Evolutionary conservation across 2,329 filamentous ascomycete species (phyloP), one percentile per base, ranked within the genome.

Genomic region (Dothidotthia symphoricarpi): DNA sequence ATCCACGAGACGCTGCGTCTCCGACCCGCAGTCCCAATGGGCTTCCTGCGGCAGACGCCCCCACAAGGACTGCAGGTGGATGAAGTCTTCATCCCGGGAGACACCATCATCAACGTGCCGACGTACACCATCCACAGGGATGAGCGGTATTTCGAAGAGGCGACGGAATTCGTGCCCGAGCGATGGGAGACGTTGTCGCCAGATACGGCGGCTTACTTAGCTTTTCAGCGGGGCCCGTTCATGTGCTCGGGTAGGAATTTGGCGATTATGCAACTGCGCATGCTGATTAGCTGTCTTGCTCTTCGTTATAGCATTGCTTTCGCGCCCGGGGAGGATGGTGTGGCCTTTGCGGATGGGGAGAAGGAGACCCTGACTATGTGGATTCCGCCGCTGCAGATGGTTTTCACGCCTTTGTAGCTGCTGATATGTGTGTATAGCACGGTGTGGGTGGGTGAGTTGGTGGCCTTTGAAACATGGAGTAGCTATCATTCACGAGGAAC

Each of bases 1-100:
- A 43, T 51, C 30, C 53, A 45, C 19, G 64, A 68, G 40, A 63
- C 57, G 0, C 48, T 66, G 36, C 49, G 69, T 0, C 36, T 71
- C 10, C 60, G 69, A 16, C 64, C 67, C 0, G 55, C 65, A 1
- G 42, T 67, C 0, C 48, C 60, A 1, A 55, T 51, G 6, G 66
- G 59, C 2, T 49, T 50, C 2, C 53, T 53, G 2, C 62, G 69
- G 1, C 40, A 57, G 2, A 69, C 69, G 0, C 69, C 69, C 3
- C 40, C 50, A 3, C 38, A 57, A 19, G 63, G 63, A 1, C 24
- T 66, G 2, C 42, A 66, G 5, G 31, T 47, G 9, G 34, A 36
- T 17, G 36, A 38, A 10, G 15, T 10, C 3, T 40, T 24, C 26
- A 39, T 48, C 14, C 45, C 45, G 10, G 45, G 45, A 11, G 24